Evolutionary conservation across 257 asterid species (phyloP).

Genomic region (Mitragyna speciosa): DNA sequence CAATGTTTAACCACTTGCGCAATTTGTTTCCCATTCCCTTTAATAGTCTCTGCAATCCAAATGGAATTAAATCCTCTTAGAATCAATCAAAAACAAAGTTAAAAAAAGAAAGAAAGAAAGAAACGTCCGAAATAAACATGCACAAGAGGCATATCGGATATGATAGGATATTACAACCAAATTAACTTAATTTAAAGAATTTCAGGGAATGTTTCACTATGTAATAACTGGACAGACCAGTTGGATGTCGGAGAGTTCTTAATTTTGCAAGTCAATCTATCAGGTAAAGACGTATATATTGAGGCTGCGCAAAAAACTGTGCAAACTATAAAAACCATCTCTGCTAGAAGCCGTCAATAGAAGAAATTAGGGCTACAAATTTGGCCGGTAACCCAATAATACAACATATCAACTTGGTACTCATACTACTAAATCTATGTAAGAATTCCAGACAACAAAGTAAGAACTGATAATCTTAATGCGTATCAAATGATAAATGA

Average conservation of each 20-base stretch:
- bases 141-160: not conserved
- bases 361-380: not conserved
- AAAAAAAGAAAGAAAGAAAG: not conserved
- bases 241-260: not conserved
- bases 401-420: not conserved
- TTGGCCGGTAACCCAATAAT: not conserved
- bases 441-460: not conserved
- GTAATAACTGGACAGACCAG: not conserved
- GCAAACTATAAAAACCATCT: not conserved
- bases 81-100: constrained; percentile 4
- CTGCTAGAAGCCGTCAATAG: not conserved
- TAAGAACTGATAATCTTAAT: not conserved
- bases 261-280: not conserved
- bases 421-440: not conserved
- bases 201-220: not conserved
- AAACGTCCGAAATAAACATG: not conserved
- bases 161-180: not conserved
- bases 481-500: not conserved
- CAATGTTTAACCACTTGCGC: constrained; percentile 76
- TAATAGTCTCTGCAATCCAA: constrained; percentile 60
- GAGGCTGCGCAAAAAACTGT: not conserved
- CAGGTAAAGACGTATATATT: not conserved
- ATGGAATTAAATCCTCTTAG: constrained; percentile 15
- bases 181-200: not conserved
- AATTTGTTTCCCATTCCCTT: constrained; percentile 74